Conservation (phyloP, 2,329 filamentous ascomycete genomes). For the Gyromitra esculenta region DNA sequence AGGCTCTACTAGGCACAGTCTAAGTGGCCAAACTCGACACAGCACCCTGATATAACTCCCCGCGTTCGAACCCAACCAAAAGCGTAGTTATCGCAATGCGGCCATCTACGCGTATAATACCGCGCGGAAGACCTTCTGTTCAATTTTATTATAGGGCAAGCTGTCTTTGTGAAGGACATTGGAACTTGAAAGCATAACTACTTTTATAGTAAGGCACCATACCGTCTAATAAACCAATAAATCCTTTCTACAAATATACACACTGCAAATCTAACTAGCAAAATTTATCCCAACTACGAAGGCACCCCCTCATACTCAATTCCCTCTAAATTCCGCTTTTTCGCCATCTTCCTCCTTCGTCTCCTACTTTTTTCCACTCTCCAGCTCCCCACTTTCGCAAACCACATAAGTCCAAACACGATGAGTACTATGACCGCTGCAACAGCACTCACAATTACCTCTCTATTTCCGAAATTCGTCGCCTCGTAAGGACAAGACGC, state of each 20-base stretch:
- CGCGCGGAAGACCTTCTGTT: no score
- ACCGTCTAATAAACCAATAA: background rate
- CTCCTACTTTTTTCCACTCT: constrained; percentile 66
- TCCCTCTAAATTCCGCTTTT: constrained; percentile 62
- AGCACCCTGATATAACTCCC: no score
- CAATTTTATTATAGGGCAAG: no score
- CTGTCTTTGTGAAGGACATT: no score
- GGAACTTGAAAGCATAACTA: no score
- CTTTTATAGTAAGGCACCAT: background rate
- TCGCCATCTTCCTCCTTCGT: constrained; percentile 64
- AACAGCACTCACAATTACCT: constrained; percentile 69
- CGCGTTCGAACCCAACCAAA: no score
- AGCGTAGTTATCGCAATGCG: no score
- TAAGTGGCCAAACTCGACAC: no score
- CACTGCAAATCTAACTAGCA: background rate
- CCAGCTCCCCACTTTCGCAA: constrained; percentile 73
- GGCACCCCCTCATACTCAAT: constrained; percentile 77
- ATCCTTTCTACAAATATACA: background rate
- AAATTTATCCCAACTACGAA: constrained; percentile 21
- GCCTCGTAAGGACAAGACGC: constrained; percentile 68
- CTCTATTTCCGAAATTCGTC: constrained; percentile 61
- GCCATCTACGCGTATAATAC: no score
- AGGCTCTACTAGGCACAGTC: no score
- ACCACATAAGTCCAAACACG: constrained; percentile 69
- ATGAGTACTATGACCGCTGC: constrained; percentile 72